Evolutionary conservation across 2,329 filamentous ascomycete species (phyloP), one percentile per base, ranked within the genome.

Genomic region (Dactylonectria estremocensis): DNA sequence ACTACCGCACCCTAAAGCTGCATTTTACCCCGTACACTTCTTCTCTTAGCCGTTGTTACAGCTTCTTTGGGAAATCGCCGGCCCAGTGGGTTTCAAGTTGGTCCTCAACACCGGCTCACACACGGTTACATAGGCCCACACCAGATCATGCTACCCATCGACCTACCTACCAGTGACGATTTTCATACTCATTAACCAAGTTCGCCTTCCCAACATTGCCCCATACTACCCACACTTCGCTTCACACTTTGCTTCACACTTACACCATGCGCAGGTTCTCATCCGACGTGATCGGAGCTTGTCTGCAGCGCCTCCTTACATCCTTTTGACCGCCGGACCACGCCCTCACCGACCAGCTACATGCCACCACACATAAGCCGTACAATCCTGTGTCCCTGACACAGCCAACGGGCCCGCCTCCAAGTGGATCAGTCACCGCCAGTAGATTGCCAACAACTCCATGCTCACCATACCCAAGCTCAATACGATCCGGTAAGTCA

Each of bases 361-460:
- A 43, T 43, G 14, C 7, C 16, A 10, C 13, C 40, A 43, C 40
- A 43, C 16, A 18, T n/a, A 43, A 43, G 40, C 40, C n/a, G 13
- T 18, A 18, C n/a, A 31, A 28, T 7, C 24, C 24, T 28, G 24
- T 6, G 48, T 16, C 9, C 9, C 28, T 16, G n/a, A n/a, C 48
- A 52, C n/a, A 52, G 49, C 28, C 49, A 52, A 33, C 49, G 11
- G 11, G 6, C 49, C 28, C 24, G 18, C 24, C 7, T 3, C 49
- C 28, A 53, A 53, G n/a, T 37, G 31, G 50, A 53, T 53, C 50
- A 35, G 35, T 31, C 9, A 35, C n/a, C 10, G 22, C 50, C 28
- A 31, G 10, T 31, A 4, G 5, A 18, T 18, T 11, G 3, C 49
- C 24, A 8, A 24, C 24, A 20, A 50, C 24, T 16, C 16, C 5